Conservation (phyloP, 1,284 basidiomycete genomes). For the Austropuccinia psidii region DNA sequence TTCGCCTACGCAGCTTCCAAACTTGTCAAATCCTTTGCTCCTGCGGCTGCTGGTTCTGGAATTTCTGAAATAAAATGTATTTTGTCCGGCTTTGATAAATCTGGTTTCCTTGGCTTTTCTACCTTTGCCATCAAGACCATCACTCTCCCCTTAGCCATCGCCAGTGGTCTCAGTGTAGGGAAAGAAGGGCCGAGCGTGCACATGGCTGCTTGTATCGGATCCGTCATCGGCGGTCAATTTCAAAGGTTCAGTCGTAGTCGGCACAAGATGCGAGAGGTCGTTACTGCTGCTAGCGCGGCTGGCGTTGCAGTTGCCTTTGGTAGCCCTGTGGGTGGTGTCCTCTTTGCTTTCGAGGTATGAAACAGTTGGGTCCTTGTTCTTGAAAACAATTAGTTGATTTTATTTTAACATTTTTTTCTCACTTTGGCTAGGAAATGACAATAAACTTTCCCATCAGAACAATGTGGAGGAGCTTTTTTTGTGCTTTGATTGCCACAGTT, state of each 20-base stretch:
- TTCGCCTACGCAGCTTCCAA: conserved; percentile 80
- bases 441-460: conserved; percentile 92
- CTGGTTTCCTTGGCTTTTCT: conserved; percentile 80
- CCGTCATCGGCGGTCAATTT: conserved; percentile 74
- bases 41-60: conserved; percentile 93
- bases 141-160: conserved; percentile 88
- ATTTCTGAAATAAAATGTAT: conserved; percentile 99
- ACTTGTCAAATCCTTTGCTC: conserved; percentile 78
- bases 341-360: conserved; percentile 64
- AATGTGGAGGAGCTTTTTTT: conserved; percentile 97
- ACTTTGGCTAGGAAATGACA: conserved; percentile 75
- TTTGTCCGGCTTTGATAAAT: conserved; percentile 91
- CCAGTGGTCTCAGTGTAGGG: conserved; percentile 90
- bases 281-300: conserved; percentile 91
- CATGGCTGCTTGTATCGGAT: conserved; percentile 88
- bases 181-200: conserved; percentile 99
- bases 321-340: conserved; percentile 90
- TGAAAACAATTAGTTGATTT: not conserved
- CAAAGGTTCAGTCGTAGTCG: conserved; percentile 64
- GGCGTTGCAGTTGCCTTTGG: conserved; percentile 97
- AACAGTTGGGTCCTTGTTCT: not conserved
- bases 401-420: not conserved
- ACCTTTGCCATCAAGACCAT: conserved; percentile 87
- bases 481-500: conserved; percentile 91
- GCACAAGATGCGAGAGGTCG: conserved; percentile 92